These are phyloP conservation scores for Bretziella fagacearum DNA, from an alignment of 2,329 filamentous ascomycete species.

Conservation along the genomic window DNA sequence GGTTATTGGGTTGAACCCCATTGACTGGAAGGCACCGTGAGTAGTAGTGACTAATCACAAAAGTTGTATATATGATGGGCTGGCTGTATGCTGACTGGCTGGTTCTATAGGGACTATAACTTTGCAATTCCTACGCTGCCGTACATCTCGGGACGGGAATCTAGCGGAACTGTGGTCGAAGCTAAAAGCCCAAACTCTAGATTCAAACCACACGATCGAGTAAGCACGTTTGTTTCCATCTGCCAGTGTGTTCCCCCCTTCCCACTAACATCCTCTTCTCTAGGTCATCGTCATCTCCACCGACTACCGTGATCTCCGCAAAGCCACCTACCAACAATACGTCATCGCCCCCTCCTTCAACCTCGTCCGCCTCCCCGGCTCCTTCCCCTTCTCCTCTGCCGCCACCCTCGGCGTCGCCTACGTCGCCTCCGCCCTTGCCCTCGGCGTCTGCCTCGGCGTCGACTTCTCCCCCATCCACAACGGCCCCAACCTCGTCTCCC, in stretches of 20 bases:
- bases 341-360: constrained; percentile 49
- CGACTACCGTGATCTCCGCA: constrained; percentile 55
- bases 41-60: constrained; percentile 18
- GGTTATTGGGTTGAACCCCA: constrained; percentile 56
- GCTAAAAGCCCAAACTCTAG: constrained; percentile 19
- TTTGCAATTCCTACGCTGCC: constrained; percentile 52
- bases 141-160: constrained; percentile 52
- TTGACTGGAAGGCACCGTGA: constrained; percentile 60
- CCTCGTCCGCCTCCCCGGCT: constrained; percentile 40
- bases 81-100: neutral
- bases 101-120: constrained; percentile 40
- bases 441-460: constrained; percentile 54
- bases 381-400: constrained; percentile 35
- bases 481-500: constrained; percentile 41
- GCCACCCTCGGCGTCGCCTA: constrained; percentile 54
- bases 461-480: constrained; percentile 36
- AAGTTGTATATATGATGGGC: neutral
- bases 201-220: constrained; percentile 38
- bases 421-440: constrained; percentile 47
- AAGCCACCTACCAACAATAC: constrained; percentile 56
- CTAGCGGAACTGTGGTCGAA: constrained; percentile 46
- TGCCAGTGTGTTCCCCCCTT: neutral
- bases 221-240: constrained; percentile 17
- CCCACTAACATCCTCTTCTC: neutral
- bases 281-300: constrained; percentile 50